Evolutionary conservation across 2,329 filamentous ascomycete species (phyloP).

Genomic region (Claviceps citrina): DNA sequence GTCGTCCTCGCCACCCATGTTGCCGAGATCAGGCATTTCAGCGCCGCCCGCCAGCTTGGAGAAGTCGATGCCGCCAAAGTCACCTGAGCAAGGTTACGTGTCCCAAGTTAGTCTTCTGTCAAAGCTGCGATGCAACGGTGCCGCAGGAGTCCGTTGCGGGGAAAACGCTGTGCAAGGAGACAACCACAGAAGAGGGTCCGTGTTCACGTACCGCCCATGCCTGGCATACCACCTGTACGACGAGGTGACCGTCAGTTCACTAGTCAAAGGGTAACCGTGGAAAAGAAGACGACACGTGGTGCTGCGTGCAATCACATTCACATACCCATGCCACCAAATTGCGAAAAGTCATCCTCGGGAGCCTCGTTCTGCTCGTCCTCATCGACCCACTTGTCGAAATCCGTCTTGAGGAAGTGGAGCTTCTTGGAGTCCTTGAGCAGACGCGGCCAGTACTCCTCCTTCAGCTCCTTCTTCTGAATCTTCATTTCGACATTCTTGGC

Average conservation of each 20-base stretch:
- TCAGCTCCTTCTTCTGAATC: constrained; percentile 91
- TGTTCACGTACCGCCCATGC: constrained; percentile 31
- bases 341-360: constrained; percentile 61
- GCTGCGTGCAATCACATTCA: constrained; percentile 12
- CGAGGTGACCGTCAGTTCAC: background rate
- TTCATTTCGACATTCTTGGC: constrained; percentile 78
- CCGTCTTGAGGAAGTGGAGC: constrained; percentile 91
- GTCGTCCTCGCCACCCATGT: constrained; percentile 35
- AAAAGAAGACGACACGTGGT: too few relatives aligned
- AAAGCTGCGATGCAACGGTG: background rate
- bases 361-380: constrained; percentile 96
- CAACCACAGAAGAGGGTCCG: background rate
- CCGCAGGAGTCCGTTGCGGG: background rate
- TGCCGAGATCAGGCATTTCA: constrained; percentile 15
- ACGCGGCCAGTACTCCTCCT: constrained; percentile 89
- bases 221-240: constrained; percentile 35
- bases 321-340: constrained; percentile 51
- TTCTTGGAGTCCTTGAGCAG: constrained; percentile 82
- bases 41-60: constrained; percentile 60
- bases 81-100: constrained; percentile 32
- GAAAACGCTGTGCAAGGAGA: background rate
- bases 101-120: background rate
- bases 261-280: background rate
- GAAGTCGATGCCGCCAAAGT: constrained; percentile 84
- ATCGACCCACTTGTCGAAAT: constrained; percentile 99